A percentile compares a stretch with the other conserved stretches of the same genome.
Conservation (phyloP, 2,329 filamentous ascomycete genomes). For the Escovopsis sp. region DNA sequence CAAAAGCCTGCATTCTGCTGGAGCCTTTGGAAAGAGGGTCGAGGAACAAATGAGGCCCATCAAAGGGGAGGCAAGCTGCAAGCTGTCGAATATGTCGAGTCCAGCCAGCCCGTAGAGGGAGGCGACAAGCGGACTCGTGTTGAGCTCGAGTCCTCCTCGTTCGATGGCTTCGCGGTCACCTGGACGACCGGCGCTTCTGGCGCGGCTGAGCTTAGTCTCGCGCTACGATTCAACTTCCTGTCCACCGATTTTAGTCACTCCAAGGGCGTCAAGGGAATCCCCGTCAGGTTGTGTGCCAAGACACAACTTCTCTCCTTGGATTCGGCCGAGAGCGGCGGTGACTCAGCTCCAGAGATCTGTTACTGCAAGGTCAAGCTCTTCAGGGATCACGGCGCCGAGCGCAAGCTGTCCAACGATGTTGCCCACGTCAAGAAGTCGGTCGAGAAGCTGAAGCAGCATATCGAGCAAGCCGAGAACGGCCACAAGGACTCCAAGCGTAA, state of each 20-base stretch:
- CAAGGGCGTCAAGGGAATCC: constrained; percentile 95
- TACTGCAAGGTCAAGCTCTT: constrained; percentile 97
- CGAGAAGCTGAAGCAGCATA: constrained; percentile 90
- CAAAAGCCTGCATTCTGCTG: constrained; percentile 70
- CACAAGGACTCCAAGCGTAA: constrained; percentile 56
- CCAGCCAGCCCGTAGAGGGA: constrained; percentile 41
- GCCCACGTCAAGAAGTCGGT: constrained; percentile 94
- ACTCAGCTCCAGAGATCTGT: constrained; percentile 53
- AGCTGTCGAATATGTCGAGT: constrained; percentile 84
- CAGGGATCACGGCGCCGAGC: constrained; percentile 86
- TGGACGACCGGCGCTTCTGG: constrained; percentile 67
- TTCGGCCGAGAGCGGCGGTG: constrained; percentile 30
- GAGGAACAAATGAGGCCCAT: constrained; percentile 90
- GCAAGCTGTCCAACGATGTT: constrained; percentile 88
- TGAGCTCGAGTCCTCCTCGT: constrained; percentile 63
- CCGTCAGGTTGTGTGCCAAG: constrained; percentile 83
- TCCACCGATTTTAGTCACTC: constrained; percentile 98
- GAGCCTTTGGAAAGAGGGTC: constrained; percentile 88
- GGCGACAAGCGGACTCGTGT: constrained; percentile 54
- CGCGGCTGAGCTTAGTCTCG: constrained; percentile 63
- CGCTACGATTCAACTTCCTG: constrained; percentile 93
- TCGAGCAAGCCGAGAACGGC: constrained; percentile 58
- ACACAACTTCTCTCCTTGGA: constrained; percentile 52
- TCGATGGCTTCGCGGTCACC: constrained; percentile 83
- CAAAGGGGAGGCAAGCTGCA: constrained; percentile 84